phyloP scores from a whole-genome alignment of 306 rosid species.

The Adenanthera pavonina region DNA sequence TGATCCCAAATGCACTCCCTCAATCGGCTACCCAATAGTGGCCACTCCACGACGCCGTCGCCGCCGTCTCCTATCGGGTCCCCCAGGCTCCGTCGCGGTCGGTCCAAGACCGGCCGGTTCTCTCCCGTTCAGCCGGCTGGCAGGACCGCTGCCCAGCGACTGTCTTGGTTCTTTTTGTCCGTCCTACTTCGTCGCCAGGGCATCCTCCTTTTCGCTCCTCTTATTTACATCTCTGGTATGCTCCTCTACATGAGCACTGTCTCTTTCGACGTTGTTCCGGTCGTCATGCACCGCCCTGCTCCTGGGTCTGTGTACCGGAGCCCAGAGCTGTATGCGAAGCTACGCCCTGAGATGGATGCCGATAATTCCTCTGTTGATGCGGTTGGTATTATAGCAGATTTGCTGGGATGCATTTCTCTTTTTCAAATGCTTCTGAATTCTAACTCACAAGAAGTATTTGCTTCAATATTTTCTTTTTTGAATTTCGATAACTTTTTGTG shows the following conservation, averaged over 20 bases:
- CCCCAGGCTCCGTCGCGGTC: conserved; percentile 67
- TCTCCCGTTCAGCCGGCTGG: conserved; percentile 51
- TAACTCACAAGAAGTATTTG: background rate
- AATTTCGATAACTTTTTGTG: conserved; percentile 2
- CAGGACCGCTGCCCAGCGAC: conserved; percentile 64
- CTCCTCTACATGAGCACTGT: conserved; percentile 84
- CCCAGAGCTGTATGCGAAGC: conserved; percentile 72
- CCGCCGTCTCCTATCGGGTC: conserved; percentile 79
- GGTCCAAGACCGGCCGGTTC: conserved; percentile 59
- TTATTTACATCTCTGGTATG: conserved; percentile 79
- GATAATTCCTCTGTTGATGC: conserved; percentile 80
- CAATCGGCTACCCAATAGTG: conserved; percentile 81
- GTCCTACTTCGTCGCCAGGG: conserved; percentile 88
- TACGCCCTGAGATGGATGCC: conserved; percentile 71
- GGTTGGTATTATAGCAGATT: conserved; percentile 48
- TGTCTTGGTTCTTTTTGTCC: conserved; percentile 74
- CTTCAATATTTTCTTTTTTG: background rate
- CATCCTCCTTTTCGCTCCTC: conserved; percentile 82
- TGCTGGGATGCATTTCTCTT: conserved; percentile 9
- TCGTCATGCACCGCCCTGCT: conserved; percentile 71
- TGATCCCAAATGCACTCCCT: conserved; percentile 65
- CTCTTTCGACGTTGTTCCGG: conserved; percentile 75
- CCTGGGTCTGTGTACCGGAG: conserved; percentile 85
- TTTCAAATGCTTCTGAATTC: conserved; percentile 1
- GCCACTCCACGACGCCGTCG: conserved; percentile 76